Conservation (phyloP, 2,329 filamentous ascomycete species). For the Sclerotinia trifoliorum region DNA sequence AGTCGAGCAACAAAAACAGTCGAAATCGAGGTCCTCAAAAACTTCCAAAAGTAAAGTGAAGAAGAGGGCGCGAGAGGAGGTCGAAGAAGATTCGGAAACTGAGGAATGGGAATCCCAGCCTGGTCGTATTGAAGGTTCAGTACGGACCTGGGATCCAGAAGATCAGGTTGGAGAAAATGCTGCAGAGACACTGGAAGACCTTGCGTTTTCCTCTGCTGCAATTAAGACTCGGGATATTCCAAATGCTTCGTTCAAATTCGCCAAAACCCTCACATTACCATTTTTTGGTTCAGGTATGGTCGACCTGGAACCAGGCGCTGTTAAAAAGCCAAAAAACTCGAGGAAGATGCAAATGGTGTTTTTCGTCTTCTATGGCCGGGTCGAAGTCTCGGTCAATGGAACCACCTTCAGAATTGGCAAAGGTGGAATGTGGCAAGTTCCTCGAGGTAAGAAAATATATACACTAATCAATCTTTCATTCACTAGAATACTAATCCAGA, state of each 20-base stretch:
- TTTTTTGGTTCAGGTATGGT: constrained; percentile 92
- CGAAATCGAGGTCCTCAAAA: constrained; percentile 26
- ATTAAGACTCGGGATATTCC: constrained; percentile 59
- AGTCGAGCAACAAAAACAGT: constrained; percentile 43
- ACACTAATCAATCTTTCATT: background rate
- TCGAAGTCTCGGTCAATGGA: constrained; percentile 74
- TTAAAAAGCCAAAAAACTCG: constrained; percentile 88
- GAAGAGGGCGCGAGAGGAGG: constrained; percentile 31
- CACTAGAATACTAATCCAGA: constrained; percentile 25
- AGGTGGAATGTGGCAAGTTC: constrained; percentile 91
- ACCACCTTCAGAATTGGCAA: constrained; percentile 78
- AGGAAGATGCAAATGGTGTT: constrained; percentile 97
- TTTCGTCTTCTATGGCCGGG: constrained; percentile 81
- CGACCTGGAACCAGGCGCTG: constrained; percentile 77
- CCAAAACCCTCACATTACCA: constrained; percentile 77
- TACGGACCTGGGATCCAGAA: constrained; percentile 63
- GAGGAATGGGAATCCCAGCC: constrained; percentile 72
- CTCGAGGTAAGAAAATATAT: constrained; percentile 68
- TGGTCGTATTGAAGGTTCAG: constrained; percentile 62
- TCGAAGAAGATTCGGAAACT: constrained; percentile 53
- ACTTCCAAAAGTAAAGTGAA: constrained; percentile 32
- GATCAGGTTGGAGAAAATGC: constrained; percentile 54
- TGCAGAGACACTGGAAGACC: constrained; percentile 54
- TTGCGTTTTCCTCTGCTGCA: constrained; percentile 49
- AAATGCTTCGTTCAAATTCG: constrained; percentile 76